Conservation (phyloP, 2,329 filamentous ascomycete genomes). For the Penicillium brasilianum region DNA sequence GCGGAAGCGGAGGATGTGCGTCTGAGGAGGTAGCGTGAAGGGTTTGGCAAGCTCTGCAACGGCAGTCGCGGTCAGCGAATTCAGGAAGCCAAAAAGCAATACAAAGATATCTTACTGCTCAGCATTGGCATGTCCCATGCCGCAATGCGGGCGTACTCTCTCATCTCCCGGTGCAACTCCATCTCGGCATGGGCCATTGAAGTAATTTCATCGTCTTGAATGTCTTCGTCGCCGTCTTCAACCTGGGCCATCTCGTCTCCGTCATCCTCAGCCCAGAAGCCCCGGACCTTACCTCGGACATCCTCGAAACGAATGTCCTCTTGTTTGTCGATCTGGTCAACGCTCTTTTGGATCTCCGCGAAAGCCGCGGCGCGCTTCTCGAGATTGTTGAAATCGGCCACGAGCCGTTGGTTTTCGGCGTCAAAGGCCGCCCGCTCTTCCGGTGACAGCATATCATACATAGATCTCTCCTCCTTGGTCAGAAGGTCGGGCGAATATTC, state of each 20-base stretch:
- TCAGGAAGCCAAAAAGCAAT: neutral
- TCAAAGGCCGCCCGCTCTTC: constrained; percentile 45
- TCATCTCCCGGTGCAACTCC: constrained; percentile 83
- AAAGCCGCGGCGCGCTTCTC: constrained; percentile 35
- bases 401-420: constrained; percentile 40
- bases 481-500: constrained; percentile 46
- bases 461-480: constrained; percentile 40
- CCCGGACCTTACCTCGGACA: constrained; percentile 30
- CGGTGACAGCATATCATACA: constrained; percentile 47
- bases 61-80: constrained; percentile 18
- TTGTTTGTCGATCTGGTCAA: constrained; percentile 40
- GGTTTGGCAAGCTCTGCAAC: constrained; percentile 76
- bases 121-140: constrained; percentile 97
- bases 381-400: constrained; percentile 46
- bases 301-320: constrained; percentile 39
- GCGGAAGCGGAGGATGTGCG: constrained; percentile 82
- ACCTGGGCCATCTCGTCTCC: constrained; percentile 50
- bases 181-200: constrained; percentile 83
- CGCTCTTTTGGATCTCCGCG: constrained; percentile 40
- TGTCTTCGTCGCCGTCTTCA: constrained; percentile 61
- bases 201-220: constrained; percentile 80
- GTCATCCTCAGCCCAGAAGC: constrained; percentile 53
- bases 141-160: constrained; percentile 83
- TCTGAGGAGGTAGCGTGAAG: constrained; percentile 71
- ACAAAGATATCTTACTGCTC: constrained; percentile 68